Conservation (phyloP, 345 rosid species). For the Punica granatum region DNA sequence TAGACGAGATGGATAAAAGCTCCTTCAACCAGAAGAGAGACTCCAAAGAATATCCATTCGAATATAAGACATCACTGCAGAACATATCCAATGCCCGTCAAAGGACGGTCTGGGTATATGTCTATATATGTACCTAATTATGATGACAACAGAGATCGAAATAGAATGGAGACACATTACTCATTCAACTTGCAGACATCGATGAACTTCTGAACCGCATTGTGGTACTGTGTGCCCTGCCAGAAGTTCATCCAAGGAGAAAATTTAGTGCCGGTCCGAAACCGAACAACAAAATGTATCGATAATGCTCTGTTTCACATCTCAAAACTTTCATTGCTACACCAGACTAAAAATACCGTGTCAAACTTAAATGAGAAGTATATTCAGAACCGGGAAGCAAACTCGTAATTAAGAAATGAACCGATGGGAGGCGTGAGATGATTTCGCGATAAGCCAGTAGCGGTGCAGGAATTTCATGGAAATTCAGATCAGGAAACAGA, state of each 20-base stretch:
- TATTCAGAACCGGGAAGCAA: no score
- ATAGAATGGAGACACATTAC: background rate
- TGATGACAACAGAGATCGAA: background rate
- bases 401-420: no score
- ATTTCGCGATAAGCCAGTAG: no score
- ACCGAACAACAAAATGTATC: background rate
- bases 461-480: no score
- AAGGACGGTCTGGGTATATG: background rate
- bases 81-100: background rate
- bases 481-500: background rate
- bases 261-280: background rate
- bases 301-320: no score
- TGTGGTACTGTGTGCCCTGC: slow-evolving; percentile 91
- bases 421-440: no score
- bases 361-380: no score
- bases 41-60: background rate
- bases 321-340: no score
- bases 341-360: no score
- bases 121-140: no score
- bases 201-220: slow-evolving; percentile 81
- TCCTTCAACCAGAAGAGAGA: background rate
- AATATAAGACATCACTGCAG: background rate
- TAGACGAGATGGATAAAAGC: background rate
- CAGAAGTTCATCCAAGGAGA: slow-evolving; percentile 4
- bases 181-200: slow-evolving; percentile 72